These are phyloP conservation scores for Peterozyma toletana DNA, from an alignment of 805 yeast species.

Conservation along the genomic window DNA sequence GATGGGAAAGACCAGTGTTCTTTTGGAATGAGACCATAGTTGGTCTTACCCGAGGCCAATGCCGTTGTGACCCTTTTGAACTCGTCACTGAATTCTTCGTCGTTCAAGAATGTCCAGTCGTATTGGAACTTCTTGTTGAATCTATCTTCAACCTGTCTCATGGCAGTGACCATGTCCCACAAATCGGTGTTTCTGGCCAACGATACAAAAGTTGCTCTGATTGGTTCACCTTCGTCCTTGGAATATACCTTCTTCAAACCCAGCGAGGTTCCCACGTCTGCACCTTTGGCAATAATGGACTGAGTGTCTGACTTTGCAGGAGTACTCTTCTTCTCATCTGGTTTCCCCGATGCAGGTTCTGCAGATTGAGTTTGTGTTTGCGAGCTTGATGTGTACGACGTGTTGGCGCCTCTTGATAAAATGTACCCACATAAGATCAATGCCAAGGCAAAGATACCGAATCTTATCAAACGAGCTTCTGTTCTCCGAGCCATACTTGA, in stretches of 20 bases:
- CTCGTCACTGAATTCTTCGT: constrained; percentile 75
- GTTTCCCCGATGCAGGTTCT: background rate
- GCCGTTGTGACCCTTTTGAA: constrained; percentile 63
- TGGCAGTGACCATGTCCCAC: constrained; percentile 52
- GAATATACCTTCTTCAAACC: constrained; percentile 8
- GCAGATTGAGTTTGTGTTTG: background rate
- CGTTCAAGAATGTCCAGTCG: constrained; percentile 95
- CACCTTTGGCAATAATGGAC: background rate
- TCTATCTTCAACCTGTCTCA: constrained; percentile 79
- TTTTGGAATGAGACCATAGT: constrained; percentile 73
- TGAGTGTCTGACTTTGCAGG: background rate
- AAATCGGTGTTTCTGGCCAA: constrained; percentile 75
- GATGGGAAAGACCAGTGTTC: constrained; percentile 87
- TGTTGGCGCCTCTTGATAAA: constrained; percentile 36
- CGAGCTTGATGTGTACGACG: background rate
- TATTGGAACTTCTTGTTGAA: constrained; percentile 76
- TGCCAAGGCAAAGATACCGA: constrained; percentile 38
- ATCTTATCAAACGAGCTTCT: constrained; percentile 40
- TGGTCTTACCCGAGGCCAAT: constrained; percentile 67
- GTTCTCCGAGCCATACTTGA: constrained; percentile 30
- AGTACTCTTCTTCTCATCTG: background rate
- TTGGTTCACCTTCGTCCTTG: constrained; percentile 24
- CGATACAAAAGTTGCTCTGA: constrained; percentile 75
- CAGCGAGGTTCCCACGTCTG: background rate
- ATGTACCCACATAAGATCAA: constrained; percentile 40